These are phyloP conservation scores for Calonectria pauciramosa DNA, from an alignment of 2,329 filamentous ascomycete species.

Conservation along the genomic window DNA sequence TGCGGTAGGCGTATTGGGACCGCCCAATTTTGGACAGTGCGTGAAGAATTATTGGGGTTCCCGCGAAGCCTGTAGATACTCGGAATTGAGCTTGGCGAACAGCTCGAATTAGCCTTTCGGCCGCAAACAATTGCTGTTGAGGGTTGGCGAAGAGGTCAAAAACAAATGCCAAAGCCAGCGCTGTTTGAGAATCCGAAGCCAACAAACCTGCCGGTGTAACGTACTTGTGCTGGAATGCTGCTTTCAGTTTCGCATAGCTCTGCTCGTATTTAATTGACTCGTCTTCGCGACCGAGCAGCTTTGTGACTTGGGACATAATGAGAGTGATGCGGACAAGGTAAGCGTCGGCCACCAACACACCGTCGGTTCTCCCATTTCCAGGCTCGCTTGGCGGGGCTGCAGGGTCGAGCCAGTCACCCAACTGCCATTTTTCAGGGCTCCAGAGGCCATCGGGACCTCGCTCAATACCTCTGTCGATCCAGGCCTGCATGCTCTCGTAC, in stretches of 20 bases:
- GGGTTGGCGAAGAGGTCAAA: conserved; percentile 51
- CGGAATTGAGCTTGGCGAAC: conserved; percentile 50
- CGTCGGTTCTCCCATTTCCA: neutral
- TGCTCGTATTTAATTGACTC: neutral
- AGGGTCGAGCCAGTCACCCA: neutral
- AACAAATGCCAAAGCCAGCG: conserved; percentile 52
- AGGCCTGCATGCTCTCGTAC: neutral
- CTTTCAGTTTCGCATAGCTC: conserved; percentile 38
- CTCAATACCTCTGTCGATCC: neutral
- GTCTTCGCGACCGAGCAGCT: neutral
- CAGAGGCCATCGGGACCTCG: neutral
- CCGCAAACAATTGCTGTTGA: conserved; percentile 39
- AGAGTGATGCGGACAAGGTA: conserved; percentile 50
- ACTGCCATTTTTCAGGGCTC: neutral
- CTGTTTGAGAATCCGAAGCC: conserved; percentile 54
- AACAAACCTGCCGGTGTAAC: conserved; percentile 32
- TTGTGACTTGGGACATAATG: conserved; percentile 50
- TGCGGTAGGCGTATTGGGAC: conserved; percentile 56
- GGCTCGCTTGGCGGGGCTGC: neutral
- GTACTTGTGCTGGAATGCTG: conserved; percentile 39
- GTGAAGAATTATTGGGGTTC: conserved; percentile 53
- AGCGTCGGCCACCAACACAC: neutral
- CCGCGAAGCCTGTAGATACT: conserved; percentile 58
- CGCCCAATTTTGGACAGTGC: conserved; percentile 47
- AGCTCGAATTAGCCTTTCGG: conserved; percentile 48